These are phyloP conservation scores for Zostera marina DNA, from an alignment of 116 monocot genomes.

Conservation along the genomic window DNA sequence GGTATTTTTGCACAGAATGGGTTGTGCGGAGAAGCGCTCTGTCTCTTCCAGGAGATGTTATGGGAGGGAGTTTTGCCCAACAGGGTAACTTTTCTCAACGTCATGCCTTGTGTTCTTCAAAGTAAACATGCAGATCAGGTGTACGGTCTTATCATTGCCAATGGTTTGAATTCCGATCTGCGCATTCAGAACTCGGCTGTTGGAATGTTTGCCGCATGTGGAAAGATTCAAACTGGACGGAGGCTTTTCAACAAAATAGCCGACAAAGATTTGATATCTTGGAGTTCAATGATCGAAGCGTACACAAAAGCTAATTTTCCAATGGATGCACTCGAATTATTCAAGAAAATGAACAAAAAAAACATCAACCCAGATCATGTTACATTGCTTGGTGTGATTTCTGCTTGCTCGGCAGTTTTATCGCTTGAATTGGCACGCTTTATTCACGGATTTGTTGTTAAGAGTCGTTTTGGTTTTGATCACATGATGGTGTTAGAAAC, in stretches of 20 bases:
- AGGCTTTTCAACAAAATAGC: constrained; percentile 11
- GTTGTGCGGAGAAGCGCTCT: background rate
- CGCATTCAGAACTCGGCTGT: constrained; percentile 11
- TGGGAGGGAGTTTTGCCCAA: constrained; percentile 21
- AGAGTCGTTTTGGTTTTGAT: constrained; percentile 5
- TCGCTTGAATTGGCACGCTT: constrained; percentile 5
- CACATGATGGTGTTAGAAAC: constrained; percentile 29
- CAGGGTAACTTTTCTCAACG: constrained; percentile 24
- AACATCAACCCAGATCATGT: constrained; percentile 12
- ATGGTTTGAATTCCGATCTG: constrained; percentile 14
- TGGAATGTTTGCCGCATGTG: constrained; percentile 16
- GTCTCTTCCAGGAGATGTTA: constrained; percentile 13
- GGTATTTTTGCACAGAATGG: constrained; percentile 9
- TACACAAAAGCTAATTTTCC: constrained; percentile 18
- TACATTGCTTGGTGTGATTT: constrained; percentile 8
- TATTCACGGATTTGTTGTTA: constrained; percentile 8
- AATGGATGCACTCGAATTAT: constrained; percentile 17
- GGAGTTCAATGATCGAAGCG: constrained; percentile 24
- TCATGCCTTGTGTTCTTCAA: constrained; percentile 8
- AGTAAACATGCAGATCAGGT: constrained; percentile 6
- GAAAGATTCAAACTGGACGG: constrained; percentile 5
- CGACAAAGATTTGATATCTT: constrained; percentile 18
- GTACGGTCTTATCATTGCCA: constrained; percentile 5
- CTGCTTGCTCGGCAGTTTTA: constrained; percentile 8
- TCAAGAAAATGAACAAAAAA: constrained; percentile 19